Base-by-base conservation (phyloP, 495 filamentous ascomycete genomes). In the Beverwykella pulmonaria region DNA sequence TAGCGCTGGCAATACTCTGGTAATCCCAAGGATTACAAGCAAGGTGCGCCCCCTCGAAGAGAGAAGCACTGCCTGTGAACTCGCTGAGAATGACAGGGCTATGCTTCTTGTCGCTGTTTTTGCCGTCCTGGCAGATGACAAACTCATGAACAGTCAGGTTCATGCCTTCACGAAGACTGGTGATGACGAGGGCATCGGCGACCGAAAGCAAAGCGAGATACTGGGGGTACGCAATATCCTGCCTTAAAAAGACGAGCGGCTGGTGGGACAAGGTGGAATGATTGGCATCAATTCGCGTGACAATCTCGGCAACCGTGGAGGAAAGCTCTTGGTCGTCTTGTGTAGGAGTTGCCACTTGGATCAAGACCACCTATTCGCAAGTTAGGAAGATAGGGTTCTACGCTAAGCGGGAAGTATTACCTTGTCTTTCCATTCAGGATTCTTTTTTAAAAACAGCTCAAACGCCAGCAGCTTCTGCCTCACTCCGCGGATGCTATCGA, bases 11-110 rank as follows among this genome's bases (percentile, higher is more conserved):
- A 67, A 90, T 93, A 70, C 90, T 86, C 2, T 87, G 83, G 76
- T 96, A 93, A 71, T 96, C 90, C 93, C 93, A 97, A 9, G 93
- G 93, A 72, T 97, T 97, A 60, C 96, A 89, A 8, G 90, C 82
- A 19, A 97, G 83, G 67, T 91, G 85, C 57, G 88, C 83, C 25
- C 86, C 84, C 12, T 85, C 87, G 71, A 96, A 95, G 27, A 97
- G 83, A 1, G 90, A 89, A 9, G 92, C 87, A 71, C 90, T 94
- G 39, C 93, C 93, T 14, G 93, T 95, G 75, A 97, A 97, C 75
- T 97, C 93, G 64, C 90, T 93, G 15, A 97, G 80, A 68, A 97
- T 96, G 53, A 97, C 81, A 1, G 92, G 91, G 8, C 91, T 91
- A 74, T 92, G 87, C 73, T 89, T 92, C 76, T 90, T 90, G 56